These are phyloP conservation scores for Pinus tabuliformis DNA, from an alignment of 75 land plant species.

Conservation along the genomic window DNA sequence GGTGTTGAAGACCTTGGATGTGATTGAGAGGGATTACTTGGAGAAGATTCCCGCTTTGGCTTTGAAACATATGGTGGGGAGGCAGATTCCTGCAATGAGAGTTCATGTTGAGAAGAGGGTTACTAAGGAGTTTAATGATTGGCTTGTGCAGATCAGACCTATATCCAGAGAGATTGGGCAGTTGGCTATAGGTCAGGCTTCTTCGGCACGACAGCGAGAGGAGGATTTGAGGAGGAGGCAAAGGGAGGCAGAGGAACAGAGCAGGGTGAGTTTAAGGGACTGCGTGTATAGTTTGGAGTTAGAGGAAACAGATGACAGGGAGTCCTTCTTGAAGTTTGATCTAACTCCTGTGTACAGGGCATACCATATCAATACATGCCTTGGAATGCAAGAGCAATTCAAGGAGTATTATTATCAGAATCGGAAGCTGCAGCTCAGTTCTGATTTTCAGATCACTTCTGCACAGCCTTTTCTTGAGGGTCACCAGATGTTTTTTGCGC, in stretches of 20 bases:
- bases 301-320: conserved; percentile 76
- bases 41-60: conserved; percentile 58
- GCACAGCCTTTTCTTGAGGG: conserved; percentile 83
- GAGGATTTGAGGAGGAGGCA: conserved; percentile 75
- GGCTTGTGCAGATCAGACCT: conserved; percentile 86
- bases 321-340: conserved; percentile 68
- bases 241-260: conserved; percentile 85
- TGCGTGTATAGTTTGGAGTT: conserved; percentile 66
- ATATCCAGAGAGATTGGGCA: conserved; percentile 85
- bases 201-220: conserved; percentile 85
- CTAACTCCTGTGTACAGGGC: conserved; percentile 94
- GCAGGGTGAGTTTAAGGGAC: conserved; percentile 51
- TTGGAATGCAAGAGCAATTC: conserved; percentile 74
- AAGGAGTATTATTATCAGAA: conserved; percentile 85
- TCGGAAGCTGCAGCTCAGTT: conserved; percentile 78
- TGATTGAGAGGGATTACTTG: conserved; percentile 78
- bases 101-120: conserved; percentile 77
- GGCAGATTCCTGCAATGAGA: conserved; percentile 72
- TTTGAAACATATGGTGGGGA: conserved; percentile 50
- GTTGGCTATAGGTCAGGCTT: conserved; percentile 79
- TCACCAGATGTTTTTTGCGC: conserved; percentile 82
- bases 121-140: conserved; percentile 79
- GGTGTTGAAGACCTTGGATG: conserved; percentile 74
- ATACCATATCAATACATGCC: conserved; percentile 76
- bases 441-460: conserved; percentile 81